These are phyloP conservation scores for Zoysia matrella DNA, from an alignment of 202 grass and related monocot species.

Conservation along the genomic window DNA sequence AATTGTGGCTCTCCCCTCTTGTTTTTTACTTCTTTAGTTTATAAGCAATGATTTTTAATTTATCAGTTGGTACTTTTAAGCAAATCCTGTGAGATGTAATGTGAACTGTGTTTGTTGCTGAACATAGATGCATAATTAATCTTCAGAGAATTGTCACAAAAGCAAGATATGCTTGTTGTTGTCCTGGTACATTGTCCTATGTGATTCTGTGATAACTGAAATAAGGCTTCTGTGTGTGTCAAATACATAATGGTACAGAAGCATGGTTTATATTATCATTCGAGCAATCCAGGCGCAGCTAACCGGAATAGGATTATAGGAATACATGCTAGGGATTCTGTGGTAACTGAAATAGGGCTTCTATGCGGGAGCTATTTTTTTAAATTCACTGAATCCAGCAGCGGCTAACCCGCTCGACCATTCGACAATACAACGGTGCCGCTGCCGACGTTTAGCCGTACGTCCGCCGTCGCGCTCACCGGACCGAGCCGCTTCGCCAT, in stretches of 20 bases:
- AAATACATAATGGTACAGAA: neutral
- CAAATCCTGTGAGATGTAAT: slow-evolving; percentile 34
- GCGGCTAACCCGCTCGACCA: neutral
- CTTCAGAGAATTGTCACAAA: slow-evolving; percentile 7
- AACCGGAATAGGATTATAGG: too few species aligned
- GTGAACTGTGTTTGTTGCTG: slow-evolving; percentile 39
- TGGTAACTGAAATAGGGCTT: too few species aligned
- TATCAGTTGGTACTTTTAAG: slow-evolving; percentile 45
- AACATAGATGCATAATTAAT: slow-evolving; percentile 54
- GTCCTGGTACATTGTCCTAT: neutral
- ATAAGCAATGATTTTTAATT: slow-evolving; percentile 43
- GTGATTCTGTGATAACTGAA: slow-evolving; percentile 2
- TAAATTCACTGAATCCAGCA: too few species aligned
- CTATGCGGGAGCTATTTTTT: too few species aligned
- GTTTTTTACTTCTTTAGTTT: slow-evolving; percentile 32
- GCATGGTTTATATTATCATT: too few species aligned
- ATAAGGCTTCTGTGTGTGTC: neutral
- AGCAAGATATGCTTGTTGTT: neutral
- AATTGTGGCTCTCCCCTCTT: slow-evolving; percentile 40
- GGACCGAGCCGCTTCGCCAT: neutral
- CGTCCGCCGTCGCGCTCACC: neutral
- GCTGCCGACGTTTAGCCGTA: neutral
- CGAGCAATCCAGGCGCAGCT: too few species aligned
- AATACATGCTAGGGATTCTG: too few species aligned
- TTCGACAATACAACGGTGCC: neutral